phyloP scores from a whole-genome alignment of 169 alveolate species.

The Eimeria zaria region DNA sequence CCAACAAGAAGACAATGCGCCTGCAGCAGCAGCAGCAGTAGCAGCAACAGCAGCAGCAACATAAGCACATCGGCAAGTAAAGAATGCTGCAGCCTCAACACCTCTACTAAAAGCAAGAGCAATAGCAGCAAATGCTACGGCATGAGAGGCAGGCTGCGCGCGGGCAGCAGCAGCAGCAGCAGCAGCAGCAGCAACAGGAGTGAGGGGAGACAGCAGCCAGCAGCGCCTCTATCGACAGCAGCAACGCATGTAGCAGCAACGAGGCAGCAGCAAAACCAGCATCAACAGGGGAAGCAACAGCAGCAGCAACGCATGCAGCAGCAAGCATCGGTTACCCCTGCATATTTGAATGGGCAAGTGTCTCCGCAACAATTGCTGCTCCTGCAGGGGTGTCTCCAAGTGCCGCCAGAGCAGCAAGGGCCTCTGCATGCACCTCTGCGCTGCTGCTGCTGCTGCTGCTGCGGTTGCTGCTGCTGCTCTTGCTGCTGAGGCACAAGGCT shows the following conservation, averaged over 20 bases:
- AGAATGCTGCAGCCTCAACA: no score
- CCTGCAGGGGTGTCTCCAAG: slow-evolving; percentile 22
- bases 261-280: slow-evolving; percentile 16
- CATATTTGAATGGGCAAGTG: not conserved
- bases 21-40: no score
- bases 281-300: slow-evolving; percentile 5
- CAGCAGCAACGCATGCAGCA: slow-evolving; percentile 8
- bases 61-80: no score
- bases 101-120: no score
- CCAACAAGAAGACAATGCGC: no score
- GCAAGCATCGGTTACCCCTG: not conserved
- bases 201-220: not conserved
- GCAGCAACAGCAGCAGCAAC: no score
- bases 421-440: slow-evolving; percentile 6
- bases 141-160: no score
- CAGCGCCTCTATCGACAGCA: not conserved
- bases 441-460: slow-evolving; percentile 27
- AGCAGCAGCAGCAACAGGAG: not conserved
- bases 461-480: not conserved
- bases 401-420: slow-evolving; percentile 26
- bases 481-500: not conserved
- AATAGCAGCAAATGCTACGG: not conserved
- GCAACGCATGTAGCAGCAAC: not conserved
- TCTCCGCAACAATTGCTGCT: slow-evolving; percentile 44
- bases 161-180: not conserved